Base-by-base conservation (phyloP, 2,329 filamentous ascomycete species). In the Cladosporium austrohemisphaericum region DNA sequence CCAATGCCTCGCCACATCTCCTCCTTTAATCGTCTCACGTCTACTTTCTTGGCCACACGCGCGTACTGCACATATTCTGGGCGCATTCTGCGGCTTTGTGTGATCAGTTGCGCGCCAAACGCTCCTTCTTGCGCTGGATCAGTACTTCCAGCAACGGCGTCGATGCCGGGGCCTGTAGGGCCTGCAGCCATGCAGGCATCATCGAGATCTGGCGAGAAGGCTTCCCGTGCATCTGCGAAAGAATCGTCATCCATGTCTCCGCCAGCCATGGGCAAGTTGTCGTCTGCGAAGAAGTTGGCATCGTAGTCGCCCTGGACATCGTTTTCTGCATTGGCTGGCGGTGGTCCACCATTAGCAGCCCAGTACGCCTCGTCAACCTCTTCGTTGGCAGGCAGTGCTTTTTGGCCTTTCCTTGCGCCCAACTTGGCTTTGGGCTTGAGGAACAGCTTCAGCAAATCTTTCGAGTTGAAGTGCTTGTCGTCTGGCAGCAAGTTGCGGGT, bases 391-490 rank as follows among this genome's bases (percentile, higher is more conserved):
- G 72, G 48, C 11, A 32, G 7, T 9, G 36, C 23, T n/a, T 47
- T 33, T 23, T 28, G 18, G 19, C 55, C 73, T 55, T 78, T 83
- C 40, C 83, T 79, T 50, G 83, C 80, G 36, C 86, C 83, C 68
- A 96, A 80, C 33, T 86, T 85, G 9, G 91, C 89, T 66, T 91
- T 95, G 22, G 93, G 93, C 68, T 98, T 98, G 22, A 97, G 77
- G 77, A 97, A 98, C 1, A 98, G 78, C 43, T 83, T 86, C 5
- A 97, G 76, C 0, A 98, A 76, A 57, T 95, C 88, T 64, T 86
- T 87, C 7, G 92, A 97, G 72, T 91, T 95, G 74, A 98, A 97
- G 66, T 97, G 91, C 69, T 96, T 96, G 71, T 98, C 93, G 63
- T 98, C 93, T 2, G 94, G 92, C 4, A 98, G 81, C 3, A 98